Evolutionary conservation across 163 green algal species (phyloP).

Genomic region (Scenedesmus sp.): DNA sequence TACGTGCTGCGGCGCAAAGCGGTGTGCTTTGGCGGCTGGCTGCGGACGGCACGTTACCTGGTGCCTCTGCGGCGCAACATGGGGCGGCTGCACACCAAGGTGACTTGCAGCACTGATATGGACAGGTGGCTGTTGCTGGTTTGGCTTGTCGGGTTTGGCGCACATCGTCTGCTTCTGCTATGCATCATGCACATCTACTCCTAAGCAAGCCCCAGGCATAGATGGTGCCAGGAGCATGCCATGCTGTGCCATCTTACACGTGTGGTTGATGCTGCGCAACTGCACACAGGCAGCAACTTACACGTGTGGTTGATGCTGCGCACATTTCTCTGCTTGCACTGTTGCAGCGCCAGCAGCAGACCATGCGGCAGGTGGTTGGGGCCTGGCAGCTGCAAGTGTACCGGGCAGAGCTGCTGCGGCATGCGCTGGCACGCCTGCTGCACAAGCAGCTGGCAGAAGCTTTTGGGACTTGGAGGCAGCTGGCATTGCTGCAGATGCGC

Average conservation of each 20-base stretch:
- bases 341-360: slow-evolving; percentile 10
- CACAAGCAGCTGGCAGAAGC: slow-evolving; percentile 20
- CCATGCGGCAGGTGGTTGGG: slow-evolving; percentile 17
- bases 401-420: slow-evolving; percentile 25
- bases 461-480: slow-evolving; percentile 45
- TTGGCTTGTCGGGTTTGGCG: neutral
- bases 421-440: slow-evolving; percentile 24
- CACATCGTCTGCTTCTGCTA: neutral
- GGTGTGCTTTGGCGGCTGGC: neutral
- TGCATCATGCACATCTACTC: neutral
- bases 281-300: no score
- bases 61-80: slow-evolving; percentile 11
- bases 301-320: neutral
- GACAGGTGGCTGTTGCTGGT: neutral
- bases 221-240: no score
- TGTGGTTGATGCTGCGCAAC: no score
- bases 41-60: slow-evolving; percentile 17
- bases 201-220: no score
- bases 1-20: neutral
- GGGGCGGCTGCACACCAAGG: slow-evolving; percentile 19
- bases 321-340: neutral
- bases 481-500: neutral
- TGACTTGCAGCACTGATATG: neutral
- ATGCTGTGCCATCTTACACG: no score
- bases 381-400: slow-evolving; percentile 12